Conservation (phyloP, 1,139 yeast species). For the Kazachstania sp. region DNA sequence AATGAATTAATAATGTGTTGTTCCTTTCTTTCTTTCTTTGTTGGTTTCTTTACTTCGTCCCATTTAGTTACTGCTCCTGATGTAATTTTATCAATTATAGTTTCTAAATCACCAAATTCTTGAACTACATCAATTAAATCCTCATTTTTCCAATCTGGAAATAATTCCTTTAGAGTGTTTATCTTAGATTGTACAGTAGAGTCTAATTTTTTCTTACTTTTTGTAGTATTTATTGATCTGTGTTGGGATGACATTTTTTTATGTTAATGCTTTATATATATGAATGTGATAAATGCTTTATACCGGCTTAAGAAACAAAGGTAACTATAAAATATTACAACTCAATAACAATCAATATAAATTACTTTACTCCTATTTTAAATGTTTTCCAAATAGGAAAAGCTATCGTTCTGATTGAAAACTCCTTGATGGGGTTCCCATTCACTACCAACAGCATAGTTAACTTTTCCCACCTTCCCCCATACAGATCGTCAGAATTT, state of each 20-base stretch:
- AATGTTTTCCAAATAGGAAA: no score
- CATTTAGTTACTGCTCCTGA: conserved; percentile 60
- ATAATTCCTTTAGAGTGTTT: conserved; percentile 65
- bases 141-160: conserved; percentile 89
- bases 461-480: background rate
- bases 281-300: background rate
- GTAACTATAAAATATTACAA: no score
- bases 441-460: background rate
- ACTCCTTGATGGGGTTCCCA: background rate
- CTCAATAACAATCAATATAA: no score
- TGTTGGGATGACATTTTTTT: conserved; percentile 5
- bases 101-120: conserved; percentile 70
- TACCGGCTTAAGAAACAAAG: background rate
- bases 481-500: no score
- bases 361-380: no score
- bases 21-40: conserved; percentile 35
- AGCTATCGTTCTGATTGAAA: no score
- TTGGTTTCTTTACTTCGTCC: conserved; percentile 53
- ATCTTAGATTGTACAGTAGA: conserved; percentile 41
- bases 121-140: conserved; percentile 68
- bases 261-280: background rate
- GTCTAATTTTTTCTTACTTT: conserved; percentile 24
- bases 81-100: conserved; percentile 77
- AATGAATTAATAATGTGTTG: conserved; percentile 5
- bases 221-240: conserved; percentile 4